Base-by-base conservation (phyloP, 1,284 basidiomycete species). In the Ganoderma sp. region DNA sequence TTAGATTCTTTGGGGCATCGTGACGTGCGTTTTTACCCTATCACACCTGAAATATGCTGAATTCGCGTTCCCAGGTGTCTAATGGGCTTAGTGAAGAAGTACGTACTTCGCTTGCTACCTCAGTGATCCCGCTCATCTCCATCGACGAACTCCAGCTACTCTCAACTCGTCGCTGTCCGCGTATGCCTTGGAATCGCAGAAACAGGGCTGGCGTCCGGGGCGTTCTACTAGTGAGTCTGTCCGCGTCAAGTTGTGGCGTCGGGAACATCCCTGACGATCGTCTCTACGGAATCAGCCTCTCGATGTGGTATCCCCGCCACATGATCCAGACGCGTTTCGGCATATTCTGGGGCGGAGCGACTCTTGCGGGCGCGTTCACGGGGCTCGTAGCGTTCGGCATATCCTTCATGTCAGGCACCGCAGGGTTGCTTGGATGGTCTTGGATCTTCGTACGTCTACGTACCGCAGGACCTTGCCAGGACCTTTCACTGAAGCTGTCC, bases 51-150 rank as follows among this genome's bases (percentile, higher is more conserved):
- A 12, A 50, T 28, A 37, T 9, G 19, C n/a, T 25, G 0, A 10
- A 19, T 5, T 17, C 25, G n/a, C 10, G 45, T 28, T n/a, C 2
- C 10, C 48, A 90, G 88, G 83, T 87, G 84, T 0, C 73, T 85
- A 34, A 90, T 89, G 87, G 87, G 87, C 28, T 76, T 90, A 6
- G 88, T 89, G n/a, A 88, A 87, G 79, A 88, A 77, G 88, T 88
- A 72, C 62, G 78, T 15, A 41, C 5, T 0, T 15, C 25, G 9
- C 37, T 28, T 7, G 41, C 32, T 59, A 48, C 58, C 45, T 19
- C 2, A 32, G 5, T 9, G 0, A 9, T 56, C 4, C 32, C 19
- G 1, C 41, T 19, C 0, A 28, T 56, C 17, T 3, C 17, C 15
- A 0, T 34, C 5, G 28, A 34, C 17, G 6, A 28, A 22, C 17